phyloP scores from a whole-genome alignment of 1,284 basidiomycete genomes.

The Ganoderma lucidum region DNA sequence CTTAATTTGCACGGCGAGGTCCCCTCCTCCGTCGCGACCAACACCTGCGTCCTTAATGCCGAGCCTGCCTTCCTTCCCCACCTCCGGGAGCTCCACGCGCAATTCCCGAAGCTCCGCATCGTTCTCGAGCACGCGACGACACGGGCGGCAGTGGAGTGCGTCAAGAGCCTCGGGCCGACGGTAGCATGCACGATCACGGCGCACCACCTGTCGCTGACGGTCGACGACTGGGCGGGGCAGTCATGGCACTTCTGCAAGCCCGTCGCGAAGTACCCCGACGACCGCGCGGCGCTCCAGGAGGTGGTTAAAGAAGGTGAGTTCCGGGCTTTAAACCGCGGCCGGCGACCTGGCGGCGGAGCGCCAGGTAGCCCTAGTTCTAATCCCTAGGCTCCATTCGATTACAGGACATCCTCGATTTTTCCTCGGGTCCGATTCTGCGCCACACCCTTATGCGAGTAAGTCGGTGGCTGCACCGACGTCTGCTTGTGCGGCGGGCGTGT shows the following conservation, averaged over 20 bases:
- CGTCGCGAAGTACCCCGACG: conserved; percentile 95
- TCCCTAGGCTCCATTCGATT: background rate
- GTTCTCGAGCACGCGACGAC: conserved; percentile 99
- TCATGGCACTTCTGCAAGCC: conserved; percentile 98
- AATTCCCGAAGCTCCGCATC: conserved; percentile 94
- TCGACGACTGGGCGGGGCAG: conserved; percentile 98
- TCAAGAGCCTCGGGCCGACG: conserved; percentile 85
- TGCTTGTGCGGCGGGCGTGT: conserved; percentile 92
- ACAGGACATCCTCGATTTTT: conserved; percentile 95
- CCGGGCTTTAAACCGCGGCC: conserved; percentile 12
- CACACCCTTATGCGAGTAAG: conserved; percentile 88
- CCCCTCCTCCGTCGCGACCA: conserved; percentile 88
- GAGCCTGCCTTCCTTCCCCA: conserved; percentile 93
- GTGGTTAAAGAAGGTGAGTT: conserved; percentile 79
- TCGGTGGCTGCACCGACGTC: conserved; percentile 76
- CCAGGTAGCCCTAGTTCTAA: too few relatives aligned
- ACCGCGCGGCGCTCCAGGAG: conserved; percentile 85
- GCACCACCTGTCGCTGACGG: conserved; percentile 94
- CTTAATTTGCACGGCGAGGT: conserved; percentile 98
- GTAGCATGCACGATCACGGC: conserved; percentile 98
- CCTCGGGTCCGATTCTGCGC: conserved; percentile 97
- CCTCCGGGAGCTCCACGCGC: conserved; percentile 81
- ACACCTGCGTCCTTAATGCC: conserved; percentile 94
- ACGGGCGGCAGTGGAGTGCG: conserved; percentile 91
- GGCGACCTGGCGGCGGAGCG: conserved; percentile 2